These are phyloP conservation scores for Starmerella kuoi DNA, from an alignment of 805 yeast genomes.

Conservation along the genomic window DNA sequence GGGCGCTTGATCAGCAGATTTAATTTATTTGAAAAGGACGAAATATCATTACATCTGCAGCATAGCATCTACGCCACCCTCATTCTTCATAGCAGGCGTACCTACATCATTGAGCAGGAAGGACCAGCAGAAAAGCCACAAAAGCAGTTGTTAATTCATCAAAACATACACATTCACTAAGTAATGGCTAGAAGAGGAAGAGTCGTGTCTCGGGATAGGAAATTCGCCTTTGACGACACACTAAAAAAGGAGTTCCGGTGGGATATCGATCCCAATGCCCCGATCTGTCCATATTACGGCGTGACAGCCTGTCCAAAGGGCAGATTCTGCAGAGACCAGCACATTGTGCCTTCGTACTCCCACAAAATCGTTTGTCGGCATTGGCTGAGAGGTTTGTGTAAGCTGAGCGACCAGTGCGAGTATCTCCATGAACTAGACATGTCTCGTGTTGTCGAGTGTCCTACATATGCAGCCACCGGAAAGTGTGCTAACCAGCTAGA, in stretches of 20 bases:
- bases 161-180: too few species aligned
- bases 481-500: slow-evolving; percentile 83
- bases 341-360: slow-evolving; percentile 51
- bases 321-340: slow-evolving; percentile 73
- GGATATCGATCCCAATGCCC: slow-evolving; percentile 79
- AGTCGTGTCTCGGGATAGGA: slow-evolving; percentile 26
- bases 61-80: too few species aligned
- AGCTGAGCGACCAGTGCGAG: slow-evolving; percentile 93
- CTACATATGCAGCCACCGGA: slow-evolving; percentile 61
- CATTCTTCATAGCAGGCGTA: too few species aligned
- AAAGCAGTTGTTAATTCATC: background rate
- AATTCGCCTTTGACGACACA: slow-evolving; percentile 69
- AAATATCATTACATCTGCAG: too few species aligned
- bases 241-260: slow-evolving; percentile 67
- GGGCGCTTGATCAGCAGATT: too few species aligned
- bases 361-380: slow-evolving; percentile 91
- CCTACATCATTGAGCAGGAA: too few species aligned
- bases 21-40: too few species aligned
- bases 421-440: slow-evolving; percentile 89
- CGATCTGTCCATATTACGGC: slow-evolving; percentile 66
- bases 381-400: slow-evolving; percentile 95
- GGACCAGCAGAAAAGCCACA: too few species aligned
- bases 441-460: slow-evolving; percentile 93
- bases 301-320: slow-evolving; percentile 75
- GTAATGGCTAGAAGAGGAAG: slow-evolving; percentile 14